phyloP scores from a whole-genome alignment of 2,329 filamentous ascomycete genomes.

The Botrytis squamosa region DNA sequence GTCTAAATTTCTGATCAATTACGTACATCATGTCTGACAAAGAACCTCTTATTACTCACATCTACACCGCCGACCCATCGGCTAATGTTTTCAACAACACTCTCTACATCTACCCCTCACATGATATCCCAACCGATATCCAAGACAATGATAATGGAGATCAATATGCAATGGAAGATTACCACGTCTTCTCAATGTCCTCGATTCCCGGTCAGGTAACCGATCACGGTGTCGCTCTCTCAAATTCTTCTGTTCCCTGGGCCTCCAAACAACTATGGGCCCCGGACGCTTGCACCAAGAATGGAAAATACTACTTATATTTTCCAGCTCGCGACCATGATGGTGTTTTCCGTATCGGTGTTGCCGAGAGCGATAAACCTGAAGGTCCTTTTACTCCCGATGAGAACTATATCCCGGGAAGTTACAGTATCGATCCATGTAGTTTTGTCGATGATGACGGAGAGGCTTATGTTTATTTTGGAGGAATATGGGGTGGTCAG shows the following conservation, averaged over 20 bases:
- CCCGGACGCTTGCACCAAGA: conserved; percentile 68
- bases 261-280: conserved; percentile 79
- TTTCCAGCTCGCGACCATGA: conserved; percentile 73
- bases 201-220: conserved; percentile 53
- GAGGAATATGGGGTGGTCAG: conserved; percentile 78
- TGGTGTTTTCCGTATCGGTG: conserved; percentile 71
- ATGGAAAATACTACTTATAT: conserved; percentile 73
- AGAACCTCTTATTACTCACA: conserved; percentile 65
- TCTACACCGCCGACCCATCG: conserved; percentile 79
- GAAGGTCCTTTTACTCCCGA: conserved; percentile 70
- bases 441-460: conserved; percentile 72
- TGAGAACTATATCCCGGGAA: conserved; percentile 62
- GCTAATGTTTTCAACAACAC: conserved; percentile 75
- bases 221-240: conserved; percentile 71
- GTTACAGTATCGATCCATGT: conserved; percentile 75
- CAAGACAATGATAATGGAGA: conserved; percentile 80
- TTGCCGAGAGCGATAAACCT: conserved; percentile 62
- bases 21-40: conserved; percentile 14
- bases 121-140: conserved; percentile 74
- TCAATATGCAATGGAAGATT: conserved; percentile 82
- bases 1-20: neutral
- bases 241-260: conserved; percentile 68
- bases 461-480: conserved; percentile 69
- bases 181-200: conserved; percentile 69
- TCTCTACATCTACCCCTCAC: conserved; percentile 78